Percentiles rank a stretch among this genome's conserved stretches.
Evolutionary conservation across 352 stramenopile genomes (phyloP).

Genomic region (Phytopythium ostracodes): DNA sequence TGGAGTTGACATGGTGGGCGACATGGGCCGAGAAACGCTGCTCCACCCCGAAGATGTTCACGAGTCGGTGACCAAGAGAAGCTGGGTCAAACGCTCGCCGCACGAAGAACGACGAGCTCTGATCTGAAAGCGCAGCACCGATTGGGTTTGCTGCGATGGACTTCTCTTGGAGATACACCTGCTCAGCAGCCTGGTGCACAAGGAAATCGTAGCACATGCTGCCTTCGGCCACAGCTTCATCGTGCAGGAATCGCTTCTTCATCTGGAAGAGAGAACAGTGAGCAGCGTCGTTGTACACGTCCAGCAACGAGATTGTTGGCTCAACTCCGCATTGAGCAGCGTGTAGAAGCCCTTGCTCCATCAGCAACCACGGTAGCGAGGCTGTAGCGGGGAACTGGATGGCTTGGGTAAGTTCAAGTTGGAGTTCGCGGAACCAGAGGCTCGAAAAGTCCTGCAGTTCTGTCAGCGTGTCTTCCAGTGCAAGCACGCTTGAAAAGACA

Average conservation of each 20-base stretch:
- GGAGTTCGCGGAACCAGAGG: slow-evolving; percentile 82
- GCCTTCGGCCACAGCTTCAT: slow-evolving; percentile 83
- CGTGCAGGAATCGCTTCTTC: slow-evolving; percentile 65
- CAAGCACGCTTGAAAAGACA: slow-evolving; percentile 49
- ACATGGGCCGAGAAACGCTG: slow-evolving; percentile 61
- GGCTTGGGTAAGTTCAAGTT: slow-evolving; percentile 61
- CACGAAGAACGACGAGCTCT: background rate
- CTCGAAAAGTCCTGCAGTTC: slow-evolving; percentile 60
- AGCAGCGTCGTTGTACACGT: slow-evolving; percentile 86
- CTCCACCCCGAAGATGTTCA: slow-evolving; percentile 57
- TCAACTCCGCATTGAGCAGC: slow-evolving; percentile 15
- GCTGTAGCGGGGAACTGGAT: slow-evolving; percentile 81
- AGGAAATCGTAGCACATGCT: slow-evolving; percentile 81
- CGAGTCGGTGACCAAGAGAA: slow-evolving; percentile 22
- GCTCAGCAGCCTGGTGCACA: slow-evolving; percentile 56
- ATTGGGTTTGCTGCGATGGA: slow-evolving; percentile 15
- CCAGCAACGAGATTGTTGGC: slow-evolving; percentile 53
- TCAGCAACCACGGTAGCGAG: slow-evolving; percentile 80
- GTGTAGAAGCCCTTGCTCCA: slow-evolving; percentile 47
- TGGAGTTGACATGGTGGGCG: slow-evolving; percentile 41
- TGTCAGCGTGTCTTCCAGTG: slow-evolving; percentile 40
- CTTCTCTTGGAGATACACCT: slow-evolving; percentile 66
- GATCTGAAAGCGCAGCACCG: background rate
- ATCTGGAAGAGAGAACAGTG: slow-evolving; percentile 41
- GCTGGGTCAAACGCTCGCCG: background rate